Base-by-base conservation (phyloP, 257 asterid genomes). In the Schizonepeta tenuifolia region DNA sequence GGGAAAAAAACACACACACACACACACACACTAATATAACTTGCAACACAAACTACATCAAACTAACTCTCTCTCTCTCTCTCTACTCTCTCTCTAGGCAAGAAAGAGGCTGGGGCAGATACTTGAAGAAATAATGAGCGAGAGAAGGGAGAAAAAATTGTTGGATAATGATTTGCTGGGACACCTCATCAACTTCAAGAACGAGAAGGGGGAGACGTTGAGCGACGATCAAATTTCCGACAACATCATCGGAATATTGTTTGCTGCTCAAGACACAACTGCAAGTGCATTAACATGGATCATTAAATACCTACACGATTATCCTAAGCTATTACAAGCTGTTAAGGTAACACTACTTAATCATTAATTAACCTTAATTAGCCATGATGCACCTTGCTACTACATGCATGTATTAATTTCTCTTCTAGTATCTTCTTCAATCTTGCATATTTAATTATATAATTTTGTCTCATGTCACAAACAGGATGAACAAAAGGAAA, bases 221-320 rank as follows among this genome's bases (percentile, higher is more conserved):
- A 81, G 53, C 0, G 88, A 84, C 55, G 90, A 86, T n/a, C 89
- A 91, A 67, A 88, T 94, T 4, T 80, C 92, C 0, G 98, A 93
- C 79, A 93, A 93, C 73, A 77, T 91, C 53, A 89, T 93, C 6
- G 98, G 98, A 18, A 89, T 94, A 0, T 71, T 94, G 36, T 94
- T 94, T 83, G 98, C 98, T 22, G 98, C 98, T 53, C 98, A 89
- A 51, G 98, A 94, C 35, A 94, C 98, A 13, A 91, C 98, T 1
- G 97, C 98, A 4, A 85, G 90, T 74, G 93, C 87, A 35, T 65
- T 94, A 18, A 94, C 98, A 49, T 94, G 98, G 98, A 82, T 94
- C 31, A 83, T 94, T 66, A 94, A 94, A 66, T 91, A 88, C 85
- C 88, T 94, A 17, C 79, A 83, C 21, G 91, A 94, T 53, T 43